Evolutionary conservation across 306 rosid species (phyloP), one percentile per base, ranked within the genome.

Genomic region (Geum urbanum): DNA sequence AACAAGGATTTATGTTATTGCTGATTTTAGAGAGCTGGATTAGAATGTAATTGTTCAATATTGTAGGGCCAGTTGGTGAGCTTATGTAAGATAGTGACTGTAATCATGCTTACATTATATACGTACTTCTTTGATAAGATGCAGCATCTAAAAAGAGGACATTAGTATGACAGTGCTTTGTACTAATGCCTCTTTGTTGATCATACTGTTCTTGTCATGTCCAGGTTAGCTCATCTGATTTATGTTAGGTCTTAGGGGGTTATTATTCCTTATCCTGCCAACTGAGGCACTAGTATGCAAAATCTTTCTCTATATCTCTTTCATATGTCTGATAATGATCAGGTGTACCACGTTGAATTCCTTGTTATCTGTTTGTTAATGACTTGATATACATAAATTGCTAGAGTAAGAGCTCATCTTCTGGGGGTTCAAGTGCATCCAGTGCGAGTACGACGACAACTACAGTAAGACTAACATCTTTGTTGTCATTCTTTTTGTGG

Each of bases 361-460:
- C 10, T 44, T 24, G 45, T 7, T 18, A 46, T 46, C 37, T 40
- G 20, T 65, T 16, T 32, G 43, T 15, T 45, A 24, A 24, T 67
- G 46, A 44, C 45, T 73, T 32, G 44, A 2, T 51, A 2, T 35
- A 16, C 35, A 43, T 27, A 2, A 72, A 64, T 54, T 74, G 76
- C 56, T 56, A 91, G 96, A 85, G 73, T 74, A 91, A 87, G 84
- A 82, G 72, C 75, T 58, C 86, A 43, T 20, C 96, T 32, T 81
- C 85, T 62, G 90, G 85, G 54, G 89, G 86, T 75, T 87, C 97
- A 59, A 77, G 89, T 56, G 50, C 88, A 44, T 70, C 84, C n/a
- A 75, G 81, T 72, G 82, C 84, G 5, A 80, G 87, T 75, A 69
- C 79, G 10, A 47, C 81, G 2, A 81, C 81, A 90, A 47, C 81